These are phyloP conservation scores for Cyclaneusma minus DNA, from an alignment of 2,329 filamentous ascomycete species.

Conservation along the genomic window DNA sequence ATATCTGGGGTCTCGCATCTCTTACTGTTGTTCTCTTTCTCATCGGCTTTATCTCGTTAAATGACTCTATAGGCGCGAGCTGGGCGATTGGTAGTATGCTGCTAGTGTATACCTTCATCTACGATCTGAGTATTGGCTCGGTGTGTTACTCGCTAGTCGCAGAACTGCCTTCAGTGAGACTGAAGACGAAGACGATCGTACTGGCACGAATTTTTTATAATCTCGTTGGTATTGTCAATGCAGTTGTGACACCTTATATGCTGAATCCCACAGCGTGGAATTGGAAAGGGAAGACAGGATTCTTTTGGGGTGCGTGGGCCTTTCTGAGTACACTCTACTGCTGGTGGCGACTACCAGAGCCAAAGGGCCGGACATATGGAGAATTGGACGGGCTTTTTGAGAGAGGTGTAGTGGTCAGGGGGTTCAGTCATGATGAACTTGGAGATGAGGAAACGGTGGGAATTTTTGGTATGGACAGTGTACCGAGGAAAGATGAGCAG, in stretches of 20 bases:
- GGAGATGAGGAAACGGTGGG: no score
- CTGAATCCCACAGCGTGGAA: slow-evolving; percentile 76
- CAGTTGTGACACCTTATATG: slow-evolving; percentile 82
- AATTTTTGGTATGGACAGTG: no score
- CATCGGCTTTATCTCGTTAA: slow-evolving; percentile 78
- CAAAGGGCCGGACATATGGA: slow-evolving; percentile 64
- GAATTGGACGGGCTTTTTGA: slow-evolving; percentile 81
- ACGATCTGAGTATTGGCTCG: slow-evolving; percentile 77
- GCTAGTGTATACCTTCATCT: slow-evolving; percentile 67
- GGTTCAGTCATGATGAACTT: no score
- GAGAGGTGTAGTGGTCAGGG: no score
- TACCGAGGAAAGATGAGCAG: no score
- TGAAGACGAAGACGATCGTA: slow-evolving; percentile 86
- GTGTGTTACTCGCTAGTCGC: slow-evolving; percentile 82
- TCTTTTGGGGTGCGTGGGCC: slow-evolving; percentile 75
- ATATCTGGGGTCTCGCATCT: slow-evolving; percentile 43
- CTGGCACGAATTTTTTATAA: slow-evolving; percentile 57
- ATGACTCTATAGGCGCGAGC: slow-evolving; percentile 21
- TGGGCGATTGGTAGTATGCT: slow-evolving; percentile 46
- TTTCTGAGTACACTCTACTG: no score
- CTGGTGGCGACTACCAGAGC: slow-evolving; percentile 71
- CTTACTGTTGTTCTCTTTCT: slow-evolving; percentile 65
- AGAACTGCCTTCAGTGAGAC: slow-evolving; percentile 65
- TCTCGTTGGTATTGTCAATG: slow-evolving; percentile 69
- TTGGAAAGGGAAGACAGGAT: slow-evolving; percentile 76